phyloP scores from a whole-genome alignment of 169 alveolate genomes.

The Plasmodium gallinaceum region DNA sequence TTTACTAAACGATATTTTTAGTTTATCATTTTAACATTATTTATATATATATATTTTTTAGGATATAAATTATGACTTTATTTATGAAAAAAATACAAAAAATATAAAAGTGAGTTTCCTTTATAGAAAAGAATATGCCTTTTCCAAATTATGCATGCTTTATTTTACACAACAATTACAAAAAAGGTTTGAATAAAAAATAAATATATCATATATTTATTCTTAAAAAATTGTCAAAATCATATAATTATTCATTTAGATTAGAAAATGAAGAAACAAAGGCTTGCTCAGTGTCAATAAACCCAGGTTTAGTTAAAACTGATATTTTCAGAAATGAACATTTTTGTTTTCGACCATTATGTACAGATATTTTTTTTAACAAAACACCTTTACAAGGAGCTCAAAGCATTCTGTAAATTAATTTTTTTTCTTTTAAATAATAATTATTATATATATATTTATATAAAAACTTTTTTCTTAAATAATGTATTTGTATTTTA shows the following conservation, averaged over 20 bases:
- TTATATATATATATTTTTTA: constrained; percentile 1
- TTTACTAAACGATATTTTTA: too few species aligned
- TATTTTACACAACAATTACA: constrained; percentile 61
- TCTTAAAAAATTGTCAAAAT: not conserved
- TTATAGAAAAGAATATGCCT: constrained; percentile 54
- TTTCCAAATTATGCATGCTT: constrained; percentile 73
- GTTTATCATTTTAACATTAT: too few species aligned
- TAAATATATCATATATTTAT: not conserved
- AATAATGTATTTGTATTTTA: not conserved
- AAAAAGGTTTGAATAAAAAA: constrained; percentile 21
- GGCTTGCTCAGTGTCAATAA: constrained; percentile 70
- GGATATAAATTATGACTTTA: constrained; percentile 44
- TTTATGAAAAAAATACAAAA: constrained; percentile 14
- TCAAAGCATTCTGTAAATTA: constrained; percentile 68
- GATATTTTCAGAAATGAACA: constrained; percentile 46
- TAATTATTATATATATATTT: not conserved
- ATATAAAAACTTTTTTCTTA: not conserved
- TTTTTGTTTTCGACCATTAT: constrained; percentile 39
- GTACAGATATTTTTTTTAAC: constrained; percentile 33
- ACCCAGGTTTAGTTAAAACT: constrained; percentile 61
- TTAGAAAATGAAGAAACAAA: constrained; percentile 47
- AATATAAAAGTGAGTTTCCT: constrained; percentile 27
- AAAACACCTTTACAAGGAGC: constrained; percentile 72
- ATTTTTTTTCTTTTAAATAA: not conserved
- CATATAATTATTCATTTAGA: constrained; percentile 12